phyloP scores from a whole-genome alignment of 495 filamentous ascomycete genomes.

The Hypoxylon lenormandii region DNA sequence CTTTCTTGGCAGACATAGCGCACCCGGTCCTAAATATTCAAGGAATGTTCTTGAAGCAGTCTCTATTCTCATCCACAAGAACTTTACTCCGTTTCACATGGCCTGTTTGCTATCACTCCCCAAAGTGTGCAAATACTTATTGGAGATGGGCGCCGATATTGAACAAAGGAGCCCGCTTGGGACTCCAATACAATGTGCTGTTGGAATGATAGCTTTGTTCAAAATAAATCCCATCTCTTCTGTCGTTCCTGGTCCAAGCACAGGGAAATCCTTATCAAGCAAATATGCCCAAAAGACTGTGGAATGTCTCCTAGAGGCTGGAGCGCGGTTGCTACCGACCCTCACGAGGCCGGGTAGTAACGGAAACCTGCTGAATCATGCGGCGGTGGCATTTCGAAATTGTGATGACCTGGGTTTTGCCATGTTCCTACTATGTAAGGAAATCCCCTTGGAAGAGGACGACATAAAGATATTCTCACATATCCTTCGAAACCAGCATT shows the following conservation, averaged over 20 bases:
- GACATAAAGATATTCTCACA: background rate
- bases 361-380: too few species aligned
- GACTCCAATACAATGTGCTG: conserved; percentile 14
- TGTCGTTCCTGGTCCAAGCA: too few species aligned
- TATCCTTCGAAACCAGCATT: too few species aligned
- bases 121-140: background rate
- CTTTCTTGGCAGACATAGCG: too few species aligned
- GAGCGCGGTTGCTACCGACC: too few species aligned
- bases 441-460: background rate
- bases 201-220: background rate
- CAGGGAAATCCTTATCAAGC: too few species aligned
- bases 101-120: conserved; percentile 12
- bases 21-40: too few species aligned
- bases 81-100: conserved; percentile 10
- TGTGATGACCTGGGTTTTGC: background rate
- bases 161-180: conserved; percentile 1
- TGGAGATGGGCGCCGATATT: background rate
- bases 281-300: background rate
- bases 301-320: too few species aligned
- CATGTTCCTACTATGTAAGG: background rate
- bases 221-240: too few species aligned
- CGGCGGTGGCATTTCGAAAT: background rate
- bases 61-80: background rate
- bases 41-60: background rate
- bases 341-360: too few species aligned